Conservation (phyloP, 139 green algal species). For the Coelastrella sp. region DNA sequence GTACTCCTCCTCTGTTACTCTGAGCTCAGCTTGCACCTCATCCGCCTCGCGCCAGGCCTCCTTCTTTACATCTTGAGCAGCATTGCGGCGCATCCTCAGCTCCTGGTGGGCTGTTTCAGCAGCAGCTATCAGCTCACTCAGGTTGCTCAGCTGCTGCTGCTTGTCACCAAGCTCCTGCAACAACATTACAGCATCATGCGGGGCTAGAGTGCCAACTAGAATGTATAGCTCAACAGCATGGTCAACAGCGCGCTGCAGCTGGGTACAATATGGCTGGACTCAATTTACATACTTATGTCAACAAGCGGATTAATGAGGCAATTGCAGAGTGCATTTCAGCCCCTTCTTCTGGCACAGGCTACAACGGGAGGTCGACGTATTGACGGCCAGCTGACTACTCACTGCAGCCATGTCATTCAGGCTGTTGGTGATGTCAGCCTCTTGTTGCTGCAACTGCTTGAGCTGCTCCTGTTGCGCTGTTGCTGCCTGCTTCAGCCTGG, state of each 20-base stretch:
- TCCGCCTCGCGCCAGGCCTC: constrained; percentile 62
- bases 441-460: constrained; percentile 36
- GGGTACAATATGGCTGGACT: neutral
- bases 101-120: neutral
- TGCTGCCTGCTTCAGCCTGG: constrained; percentile 1
- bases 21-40: constrained; percentile 51
- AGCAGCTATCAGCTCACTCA: constrained; percentile 20
- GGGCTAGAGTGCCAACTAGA: neutral
- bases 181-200: neutral
- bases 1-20: constrained; percentile 28
- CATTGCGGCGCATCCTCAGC: neutral
- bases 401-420: constrained; percentile 38
- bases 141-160: neutral
- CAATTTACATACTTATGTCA: neutral
- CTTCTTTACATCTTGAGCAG: constrained; percentile 61
- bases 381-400: neutral
- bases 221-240: neutral
- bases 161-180: constrained; percentile 32
- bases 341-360: neutral
- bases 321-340: neutral
- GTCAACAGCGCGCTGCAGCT: neutral
- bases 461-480: constrained; percentile 50
- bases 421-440: constrained; percentile 29
- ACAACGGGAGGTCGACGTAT: neutral
- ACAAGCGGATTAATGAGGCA: neutral